Evolutionary conservation across 257 asterid species (phyloP).

Genomic region (Nicotiana otophora): DNA sequence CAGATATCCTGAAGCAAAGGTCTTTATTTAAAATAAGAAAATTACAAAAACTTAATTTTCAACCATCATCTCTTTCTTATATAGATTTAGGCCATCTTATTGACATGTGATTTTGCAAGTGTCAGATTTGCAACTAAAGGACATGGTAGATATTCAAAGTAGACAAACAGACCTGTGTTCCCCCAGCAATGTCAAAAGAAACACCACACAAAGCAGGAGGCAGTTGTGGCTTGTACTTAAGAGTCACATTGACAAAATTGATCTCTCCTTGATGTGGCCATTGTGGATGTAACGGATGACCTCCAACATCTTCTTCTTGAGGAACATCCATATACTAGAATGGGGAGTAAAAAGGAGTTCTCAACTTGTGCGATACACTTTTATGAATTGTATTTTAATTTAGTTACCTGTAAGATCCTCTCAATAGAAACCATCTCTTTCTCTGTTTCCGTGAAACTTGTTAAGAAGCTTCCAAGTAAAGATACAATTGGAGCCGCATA

Average conservation of each 20-base stretch:
- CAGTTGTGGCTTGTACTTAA: conserved; percentile 63
- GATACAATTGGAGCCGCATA: conserved; percentile 92
- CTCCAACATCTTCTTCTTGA: conserved; percentile 54
- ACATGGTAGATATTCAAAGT: neutral
- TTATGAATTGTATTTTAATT: neutral
- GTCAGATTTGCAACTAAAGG: neutral
- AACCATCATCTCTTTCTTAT: neutral
- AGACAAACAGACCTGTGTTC: conserved; percentile 54
- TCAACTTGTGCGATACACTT: neutral
- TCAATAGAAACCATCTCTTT: conserved; percentile 98
- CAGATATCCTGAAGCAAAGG: neutral
- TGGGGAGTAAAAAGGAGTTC: conserved; percentile 4
- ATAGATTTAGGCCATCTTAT: neutral
- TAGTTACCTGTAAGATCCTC: conserved; percentile 84
- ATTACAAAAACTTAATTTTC: neutral
- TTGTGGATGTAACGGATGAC: conserved; percentile 22
- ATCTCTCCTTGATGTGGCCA: conserved; percentile 80
- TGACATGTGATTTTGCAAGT: neutral
- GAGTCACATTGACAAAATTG: conserved; percentile 71
- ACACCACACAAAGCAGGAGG: conserved; percentile 67
- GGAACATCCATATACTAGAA: conserved; percentile 82
- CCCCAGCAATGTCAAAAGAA: conserved; percentile 57
- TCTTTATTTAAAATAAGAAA: neutral
- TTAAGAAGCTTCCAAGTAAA: conserved; percentile 74
- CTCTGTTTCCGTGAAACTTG: conserved; percentile 95